These are phyloP conservation scores for Papiliotrema flavescens DNA, from an alignment of 1,284 basidiomycete species.

Conservation along the genomic window DNA sequence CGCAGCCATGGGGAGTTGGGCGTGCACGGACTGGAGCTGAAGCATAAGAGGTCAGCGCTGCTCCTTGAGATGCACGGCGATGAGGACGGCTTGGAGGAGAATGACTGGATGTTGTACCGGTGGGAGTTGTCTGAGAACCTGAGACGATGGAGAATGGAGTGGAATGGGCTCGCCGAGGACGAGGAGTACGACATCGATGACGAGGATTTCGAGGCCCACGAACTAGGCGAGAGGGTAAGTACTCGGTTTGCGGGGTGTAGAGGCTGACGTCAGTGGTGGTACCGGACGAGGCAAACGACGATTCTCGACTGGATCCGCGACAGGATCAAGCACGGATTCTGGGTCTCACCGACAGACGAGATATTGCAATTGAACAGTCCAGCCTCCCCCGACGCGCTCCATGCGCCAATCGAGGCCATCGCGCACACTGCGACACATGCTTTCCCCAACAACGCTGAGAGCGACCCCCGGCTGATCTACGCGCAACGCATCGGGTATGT, in stretches of 20 bases:
- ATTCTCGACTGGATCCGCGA: constrained; percentile 21
- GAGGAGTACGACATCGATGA: background rate
- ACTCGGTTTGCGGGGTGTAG: background rate
- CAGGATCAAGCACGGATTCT: constrained; percentile 24
- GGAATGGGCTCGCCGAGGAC: background rate
- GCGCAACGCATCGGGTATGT: too few species aligned
- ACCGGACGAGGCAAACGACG: constrained; percentile 10
- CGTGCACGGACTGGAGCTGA: background rate
- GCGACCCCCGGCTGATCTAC: too few species aligned
- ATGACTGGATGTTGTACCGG: too few species aligned
- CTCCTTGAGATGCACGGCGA: background rate
- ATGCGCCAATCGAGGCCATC: background rate
- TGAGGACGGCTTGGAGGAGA: background rate
- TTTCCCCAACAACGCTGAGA: background rate
- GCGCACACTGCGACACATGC: background rate
- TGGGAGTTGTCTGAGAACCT: background rate
- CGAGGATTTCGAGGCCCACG: background rate
- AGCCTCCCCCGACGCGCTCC: background rate
- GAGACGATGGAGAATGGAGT: background rate
- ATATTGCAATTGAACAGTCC: constrained; percentile 11
- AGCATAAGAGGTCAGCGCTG: background rate
- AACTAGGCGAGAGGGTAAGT: background rate
- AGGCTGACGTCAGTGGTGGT: constrained; percentile 16
- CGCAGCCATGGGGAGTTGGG: background rate
- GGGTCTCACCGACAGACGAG: constrained; percentile 34